Conservation (phyloP, 2,329 filamentous ascomycete species). For the Diaporthe ampelina region DNA sequence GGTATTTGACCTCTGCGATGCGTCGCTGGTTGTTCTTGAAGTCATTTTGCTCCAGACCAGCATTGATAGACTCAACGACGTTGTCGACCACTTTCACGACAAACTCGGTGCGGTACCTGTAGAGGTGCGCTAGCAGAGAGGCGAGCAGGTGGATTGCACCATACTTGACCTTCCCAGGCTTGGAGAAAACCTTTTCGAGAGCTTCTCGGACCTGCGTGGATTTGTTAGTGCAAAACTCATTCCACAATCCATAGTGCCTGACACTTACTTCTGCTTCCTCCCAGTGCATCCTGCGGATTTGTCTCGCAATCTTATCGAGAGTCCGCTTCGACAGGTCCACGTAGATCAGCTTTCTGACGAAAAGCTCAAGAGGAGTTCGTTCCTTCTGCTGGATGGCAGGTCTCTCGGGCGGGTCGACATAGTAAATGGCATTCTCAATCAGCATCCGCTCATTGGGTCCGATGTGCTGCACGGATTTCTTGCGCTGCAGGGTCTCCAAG, state of each 20-base stretch:
- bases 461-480: constrained; percentile 95
- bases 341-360: constrained; percentile 93
- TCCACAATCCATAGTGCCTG: constrained; percentile 40
- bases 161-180: constrained; percentile 97
- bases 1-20: constrained; percentile 94
- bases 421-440: constrained; percentile 98
- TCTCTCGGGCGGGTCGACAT: constrained; percentile 94
- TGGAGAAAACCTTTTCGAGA: constrained; percentile 92
- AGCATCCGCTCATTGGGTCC: constrained; percentile 98
- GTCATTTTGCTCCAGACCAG: constrained; percentile 94
- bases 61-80: constrained; percentile 86
- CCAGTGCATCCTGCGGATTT: constrained; percentile 96
- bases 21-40: constrained; percentile 97
- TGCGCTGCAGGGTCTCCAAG: constrained; percentile 92
- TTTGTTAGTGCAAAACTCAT: background rate
- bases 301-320: constrained; percentile 92
- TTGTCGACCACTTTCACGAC: constrained; percentile 94
- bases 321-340: constrained; percentile 94
- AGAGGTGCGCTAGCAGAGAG: constrained; percentile 88
- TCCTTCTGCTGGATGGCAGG: constrained; percentile 98
- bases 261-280: constrained; percentile 83
- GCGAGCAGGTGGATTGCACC: constrained; percentile 95
- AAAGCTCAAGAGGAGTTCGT: constrained; percentile 91
- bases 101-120: constrained; percentile 93
- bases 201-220: constrained; percentile 60